phyloP scores from a whole-genome alignment of 2,329 filamentous ascomycete species.

The Cytospora piceae region DNA sequence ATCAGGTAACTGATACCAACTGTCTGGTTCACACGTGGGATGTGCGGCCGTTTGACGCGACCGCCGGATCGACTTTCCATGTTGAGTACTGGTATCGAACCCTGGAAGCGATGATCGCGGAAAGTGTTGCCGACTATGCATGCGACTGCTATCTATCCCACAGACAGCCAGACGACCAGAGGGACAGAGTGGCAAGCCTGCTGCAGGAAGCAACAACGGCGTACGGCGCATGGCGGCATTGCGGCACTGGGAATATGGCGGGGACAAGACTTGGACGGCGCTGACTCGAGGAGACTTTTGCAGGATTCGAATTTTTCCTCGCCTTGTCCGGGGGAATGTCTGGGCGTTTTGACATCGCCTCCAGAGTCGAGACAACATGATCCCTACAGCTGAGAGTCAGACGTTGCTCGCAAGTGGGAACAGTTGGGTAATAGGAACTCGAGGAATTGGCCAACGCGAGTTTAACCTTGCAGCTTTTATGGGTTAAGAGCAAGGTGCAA shows the following conservation, averaged over 20 bases:
- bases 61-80: not conserved
- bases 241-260: not conserved
- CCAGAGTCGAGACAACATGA: slow-evolving; percentile 6
- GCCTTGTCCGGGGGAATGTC: not conserved
- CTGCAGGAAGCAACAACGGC: too few relatives aligned
- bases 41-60: not conserved
- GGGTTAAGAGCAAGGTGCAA: not conserved
- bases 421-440: slow-evolving; percentile 25
- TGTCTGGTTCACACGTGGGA: not conserved
- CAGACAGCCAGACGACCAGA: not conserved
- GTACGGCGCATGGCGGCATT: not conserved
- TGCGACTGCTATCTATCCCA: not conserved
- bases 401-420: slow-evolving; percentile 15
- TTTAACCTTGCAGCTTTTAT: slow-evolving; percentile 23
- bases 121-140: not conserved
- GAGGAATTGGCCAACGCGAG: slow-evolving; percentile 20
- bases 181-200: not conserved
- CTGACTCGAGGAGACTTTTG: slow-evolving; percentile 23
- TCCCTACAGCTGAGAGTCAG: slow-evolving; percentile 14
- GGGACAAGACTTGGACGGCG: slow-evolving; percentile 4
- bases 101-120: not conserved
- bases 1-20: not conserved
- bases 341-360: not conserved
- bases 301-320: slow-evolving; percentile 13
- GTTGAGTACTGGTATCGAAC: not conserved